Evolutionary conservation across 305 asterid species (phyloP), one percentile per base, ranked within the genome.

Genomic region (Vinca major): DNA sequence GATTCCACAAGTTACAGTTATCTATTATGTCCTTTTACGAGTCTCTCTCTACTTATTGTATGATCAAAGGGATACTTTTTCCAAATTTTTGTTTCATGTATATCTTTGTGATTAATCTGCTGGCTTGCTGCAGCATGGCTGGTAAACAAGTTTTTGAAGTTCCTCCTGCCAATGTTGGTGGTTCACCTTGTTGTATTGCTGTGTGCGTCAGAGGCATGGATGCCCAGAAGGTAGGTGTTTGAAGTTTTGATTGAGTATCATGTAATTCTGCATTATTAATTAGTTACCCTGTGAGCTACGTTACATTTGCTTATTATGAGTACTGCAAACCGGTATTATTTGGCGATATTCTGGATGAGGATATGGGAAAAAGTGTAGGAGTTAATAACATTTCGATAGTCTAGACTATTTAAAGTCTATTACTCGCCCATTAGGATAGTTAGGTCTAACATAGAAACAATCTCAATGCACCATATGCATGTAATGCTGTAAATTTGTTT

Each of bases 131-230:
- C 92, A 93, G 97, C 85, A 85, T 91, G 96, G 87, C 96, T 78
- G 96, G 97, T 62, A 93, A 88, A 80, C 97, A 93, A 85, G 92
- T 89, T 64, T 87, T 66, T 77, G 97, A 93, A 74, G 92, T 93
- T 78, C 97, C 99, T 79, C 87, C 89, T 1, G 53, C 87, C 69
- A 93, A 80, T 78, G 88, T 93, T 70, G 97, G 96, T 63, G 99
- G 96, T 69, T 86, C 96, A 21, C 84, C 80, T 58, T 85, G 75
- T 72, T 93, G 99, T 83, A 78, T 93, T 81, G 95, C 96, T 71
- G 86, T 93, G 72, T 82, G 96, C 78, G 79, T 72, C 72, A 89
- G 97, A 84, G 97, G 97, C 81, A 81, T 85, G 87, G 97, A 93
- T 73, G 77, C 84, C 71, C 94, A 86, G 80, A 85, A 93, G 97